Percentiles rank a stretch among this genome's conserved stretches.
Evolutionary conservation across 371 early-diverging fungal species (phyloP).

Genomic region (Gilbertella persicaria): DNA sequence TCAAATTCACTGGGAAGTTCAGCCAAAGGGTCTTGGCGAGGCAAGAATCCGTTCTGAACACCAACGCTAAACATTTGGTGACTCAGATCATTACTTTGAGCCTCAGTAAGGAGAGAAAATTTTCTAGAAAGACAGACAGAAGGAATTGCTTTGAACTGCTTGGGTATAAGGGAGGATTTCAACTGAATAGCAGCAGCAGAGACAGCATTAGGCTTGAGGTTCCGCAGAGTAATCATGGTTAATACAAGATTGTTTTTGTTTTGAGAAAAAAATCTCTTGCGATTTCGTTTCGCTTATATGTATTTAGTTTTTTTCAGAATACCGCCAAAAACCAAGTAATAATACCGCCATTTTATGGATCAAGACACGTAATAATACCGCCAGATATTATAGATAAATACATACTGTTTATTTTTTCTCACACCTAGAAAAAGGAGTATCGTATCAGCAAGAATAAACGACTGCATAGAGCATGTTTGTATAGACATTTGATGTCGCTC

Average conservation of each 20-base stretch:
- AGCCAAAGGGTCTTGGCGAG: conserved; percentile 66
- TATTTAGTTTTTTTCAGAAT: conserved; percentile 11
- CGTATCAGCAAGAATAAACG: no score
- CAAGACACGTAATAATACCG: conserved; percentile 24
- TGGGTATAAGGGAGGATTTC: background rate
- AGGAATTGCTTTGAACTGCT: background rate
- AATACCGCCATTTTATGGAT: conserved; percentile 5
- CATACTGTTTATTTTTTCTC: background rate
- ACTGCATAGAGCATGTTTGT: no score
- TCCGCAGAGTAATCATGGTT: conserved; percentile 13
- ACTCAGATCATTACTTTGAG: conserved; percentile 15
- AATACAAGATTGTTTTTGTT: background rate
- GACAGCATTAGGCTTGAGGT: background rate
- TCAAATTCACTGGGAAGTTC: conserved; percentile 69
- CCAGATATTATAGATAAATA: background rate
- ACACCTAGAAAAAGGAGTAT: background rate
- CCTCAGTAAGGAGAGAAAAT: conserved; percentile 17
- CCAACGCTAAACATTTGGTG: conserved; percentile 63
- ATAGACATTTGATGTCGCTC: no score
- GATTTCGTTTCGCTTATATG: conserved; percentile 12
- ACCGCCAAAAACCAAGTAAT: conserved; percentile 9
- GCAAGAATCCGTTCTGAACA: conserved; percentile 71
- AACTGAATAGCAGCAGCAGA: no score
- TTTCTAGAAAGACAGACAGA: background rate
- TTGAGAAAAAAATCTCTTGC: background rate